Evolutionary conservation across 2,329 filamentous ascomycete species (phyloP).

Genomic region (Aspergillus uvarum): DNA sequence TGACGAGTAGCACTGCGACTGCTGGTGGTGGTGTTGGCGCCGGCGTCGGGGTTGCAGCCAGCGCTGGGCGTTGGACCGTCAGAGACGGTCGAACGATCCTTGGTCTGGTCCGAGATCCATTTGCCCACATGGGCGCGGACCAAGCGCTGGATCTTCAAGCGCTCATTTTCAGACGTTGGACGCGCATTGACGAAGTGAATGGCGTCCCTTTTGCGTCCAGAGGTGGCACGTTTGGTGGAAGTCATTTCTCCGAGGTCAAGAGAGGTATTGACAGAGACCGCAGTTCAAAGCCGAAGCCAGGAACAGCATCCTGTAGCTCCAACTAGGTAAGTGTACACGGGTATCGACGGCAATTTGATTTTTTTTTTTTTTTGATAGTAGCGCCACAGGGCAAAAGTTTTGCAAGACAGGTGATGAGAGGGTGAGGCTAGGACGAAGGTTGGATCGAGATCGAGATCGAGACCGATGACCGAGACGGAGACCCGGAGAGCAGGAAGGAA

Average conservation of each 20-base stretch:
- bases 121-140: constrained; percentile 38
- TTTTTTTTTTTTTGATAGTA: too few species aligned
- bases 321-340: background rate
- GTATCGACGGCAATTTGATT: background rate
- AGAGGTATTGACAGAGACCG: constrained; percentile 13
- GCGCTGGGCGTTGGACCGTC: constrained; percentile 9
- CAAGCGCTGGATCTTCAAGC: constrained; percentile 27
- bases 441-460: too few species aligned
- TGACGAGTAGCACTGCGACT: background rate
- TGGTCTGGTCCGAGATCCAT: constrained; percentile 39
- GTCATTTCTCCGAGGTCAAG: constrained; percentile 24
- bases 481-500: background rate
- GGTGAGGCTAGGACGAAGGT: background rate
- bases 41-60: background rate
- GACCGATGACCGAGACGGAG: too few species aligned
- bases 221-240: constrained; percentile 19
- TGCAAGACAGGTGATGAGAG: background rate
- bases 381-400: background rate
- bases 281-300: constrained; percentile 10
- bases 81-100: constrained; percentile 24
- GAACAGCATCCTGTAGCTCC: constrained; percentile 24
- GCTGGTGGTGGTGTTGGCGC: background rate
- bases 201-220: constrained; percentile 23
- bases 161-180: constrained; percentile 31
- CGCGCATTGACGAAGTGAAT: constrained; percentile 38